A percentile compares a stretch with the other conserved stretches of the same genome.
Evolutionary conservation across 1,284 basidiomycete genomes (phyloP).

Genomic region (Pseudozyma thailandica): DNA sequence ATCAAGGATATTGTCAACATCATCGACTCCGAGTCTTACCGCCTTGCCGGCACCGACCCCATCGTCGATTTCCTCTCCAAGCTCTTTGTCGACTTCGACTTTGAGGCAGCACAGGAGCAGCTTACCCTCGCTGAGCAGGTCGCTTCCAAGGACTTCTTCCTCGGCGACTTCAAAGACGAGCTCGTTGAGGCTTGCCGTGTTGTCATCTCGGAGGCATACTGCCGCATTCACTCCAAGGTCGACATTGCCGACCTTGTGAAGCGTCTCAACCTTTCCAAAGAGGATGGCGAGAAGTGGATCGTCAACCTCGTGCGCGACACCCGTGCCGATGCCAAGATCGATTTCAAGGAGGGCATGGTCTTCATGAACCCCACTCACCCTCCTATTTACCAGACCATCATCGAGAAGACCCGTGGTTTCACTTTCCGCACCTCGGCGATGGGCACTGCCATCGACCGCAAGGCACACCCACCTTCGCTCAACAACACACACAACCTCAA

Average conservation of each 20-base stretch:
- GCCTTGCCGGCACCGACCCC: conserved; percentile 86
- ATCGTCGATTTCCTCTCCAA: conserved; percentile 92
- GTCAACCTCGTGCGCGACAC: conserved; percentile 98
- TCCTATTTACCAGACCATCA: conserved; percentile 92
- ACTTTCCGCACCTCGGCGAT: conserved; percentile 90
- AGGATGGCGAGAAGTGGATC: conserved; percentile 99
- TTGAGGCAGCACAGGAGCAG: conserved; percentile 86
- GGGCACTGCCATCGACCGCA: conserved; percentile 81
- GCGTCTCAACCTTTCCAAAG: conserved; percentile 86
- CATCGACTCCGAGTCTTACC: conserved; percentile 64
- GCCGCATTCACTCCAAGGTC: conserved; percentile 94
- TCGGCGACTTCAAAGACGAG: conserved; percentile 86
- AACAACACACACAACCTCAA: conserved; percentile 53
- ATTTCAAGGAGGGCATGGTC: conserved; percentile 94
- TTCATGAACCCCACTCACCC: conserved; percentile 90
- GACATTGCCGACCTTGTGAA: conserved; percentile 95
- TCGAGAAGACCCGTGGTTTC: conserved; percentile 93
- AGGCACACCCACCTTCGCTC: conserved; percentile 62
- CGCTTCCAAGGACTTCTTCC: conserved; percentile 91
- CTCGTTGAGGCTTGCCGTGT: conserved; percentile 96
- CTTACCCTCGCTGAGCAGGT: conserved; percentile 83
- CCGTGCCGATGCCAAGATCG: conserved; percentile 96
- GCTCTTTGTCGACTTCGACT: conserved; percentile 91
- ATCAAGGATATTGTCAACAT: conserved; percentile 65
- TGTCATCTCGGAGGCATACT: conserved; percentile 95